phyloP scores from a whole-genome alignment of 176 grass and related monocot genomes.

The Carex littledalei region DNA sequence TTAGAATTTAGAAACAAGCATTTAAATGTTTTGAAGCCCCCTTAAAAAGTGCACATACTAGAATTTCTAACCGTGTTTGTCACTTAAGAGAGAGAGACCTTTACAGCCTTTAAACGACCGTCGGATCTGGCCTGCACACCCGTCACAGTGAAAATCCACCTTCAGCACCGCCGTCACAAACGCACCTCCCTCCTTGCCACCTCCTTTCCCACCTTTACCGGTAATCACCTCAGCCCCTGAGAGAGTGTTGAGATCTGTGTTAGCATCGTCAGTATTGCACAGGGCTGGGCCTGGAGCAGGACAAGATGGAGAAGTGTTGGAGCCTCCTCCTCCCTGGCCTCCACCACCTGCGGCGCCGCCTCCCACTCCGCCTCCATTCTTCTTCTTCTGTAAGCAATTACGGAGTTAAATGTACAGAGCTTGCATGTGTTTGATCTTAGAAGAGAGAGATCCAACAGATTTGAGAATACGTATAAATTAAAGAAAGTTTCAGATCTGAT shows the following conservation, averaged over 20 bases:
- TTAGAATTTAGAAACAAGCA: too few species aligned
- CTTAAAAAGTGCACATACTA: too few species aligned
- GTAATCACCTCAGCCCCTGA: neutral
- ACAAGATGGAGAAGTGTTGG: too few species aligned
- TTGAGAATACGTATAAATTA: neutral
- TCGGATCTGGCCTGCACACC: conserved; percentile 52
- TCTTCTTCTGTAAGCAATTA: conserved; percentile 33
- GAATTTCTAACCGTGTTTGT: too few species aligned
- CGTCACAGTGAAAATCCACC: conserved; percentile 85
- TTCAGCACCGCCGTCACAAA: conserved; percentile 52
- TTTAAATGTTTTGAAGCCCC: too few species aligned
- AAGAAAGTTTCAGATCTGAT: neutral
- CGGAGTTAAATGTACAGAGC: neutral
- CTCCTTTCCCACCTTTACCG: neutral
- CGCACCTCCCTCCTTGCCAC: conserved; percentile 7
- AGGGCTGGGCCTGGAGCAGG: neutral
- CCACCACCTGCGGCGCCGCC: neutral
- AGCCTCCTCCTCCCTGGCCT: neutral
- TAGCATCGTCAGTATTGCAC: too few species aligned
- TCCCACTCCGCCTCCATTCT: neutral
- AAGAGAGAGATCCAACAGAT: neutral
- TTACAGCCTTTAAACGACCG: conserved; percentile 44
- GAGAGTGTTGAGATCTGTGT: neutral
- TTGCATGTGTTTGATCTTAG: neutral
- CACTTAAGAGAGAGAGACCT: conserved; percentile 15